Evolutionary conservation across 2,329 filamentous ascomycete genomes (phyloP), one percentile per base, ranked within the genome.

Genomic region (Cladosporium sp.): DNA sequence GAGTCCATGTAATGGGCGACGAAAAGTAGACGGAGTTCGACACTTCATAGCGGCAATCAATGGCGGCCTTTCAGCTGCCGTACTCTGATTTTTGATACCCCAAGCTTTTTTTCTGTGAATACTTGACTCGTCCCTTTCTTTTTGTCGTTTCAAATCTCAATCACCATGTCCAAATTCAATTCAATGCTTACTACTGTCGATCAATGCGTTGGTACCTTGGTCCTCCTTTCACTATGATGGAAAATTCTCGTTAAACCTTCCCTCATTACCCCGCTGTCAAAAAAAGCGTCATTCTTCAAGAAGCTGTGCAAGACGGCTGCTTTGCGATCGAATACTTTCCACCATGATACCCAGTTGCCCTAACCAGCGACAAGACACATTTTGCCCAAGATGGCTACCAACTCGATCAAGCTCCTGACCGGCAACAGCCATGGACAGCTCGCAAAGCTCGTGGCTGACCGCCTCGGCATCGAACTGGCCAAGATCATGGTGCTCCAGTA

Each of bases 401-500:
- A 91, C 79, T 89, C 86, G 43, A 91, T 91, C 76, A 91, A 91
- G 79, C 81, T 91, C 69, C 82, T 91, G 76, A 91, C 89, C 72
- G 89, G 89, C 72, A 91, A 91, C 81, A 91, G 88, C 78, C 89
- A 91, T 76, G 89, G 89, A 7, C 84, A 89, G 78, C 85, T 91
- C 66, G 89, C 89, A 46, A 87, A 89, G 75, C 81, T 88, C 69
- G 89, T 91, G 67, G 88, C 88, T 71, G 85, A 87, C 73, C 83
- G 90, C 74, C 85, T 92, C 67, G 90, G 90, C 71, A 91, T 92
- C 73, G 88, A 92, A 73, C 85, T 92, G 72, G 89, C 89, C 68
- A 91, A 91, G 81, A 91, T 91, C 56, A 86, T 92, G 82, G 90
- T 89, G 69, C 83, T 94, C 68, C 91, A 93, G 76, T 93, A 93